Base-by-base conservation (phyloP, 306 rosid species). In the Luffa acutangula region DNA sequence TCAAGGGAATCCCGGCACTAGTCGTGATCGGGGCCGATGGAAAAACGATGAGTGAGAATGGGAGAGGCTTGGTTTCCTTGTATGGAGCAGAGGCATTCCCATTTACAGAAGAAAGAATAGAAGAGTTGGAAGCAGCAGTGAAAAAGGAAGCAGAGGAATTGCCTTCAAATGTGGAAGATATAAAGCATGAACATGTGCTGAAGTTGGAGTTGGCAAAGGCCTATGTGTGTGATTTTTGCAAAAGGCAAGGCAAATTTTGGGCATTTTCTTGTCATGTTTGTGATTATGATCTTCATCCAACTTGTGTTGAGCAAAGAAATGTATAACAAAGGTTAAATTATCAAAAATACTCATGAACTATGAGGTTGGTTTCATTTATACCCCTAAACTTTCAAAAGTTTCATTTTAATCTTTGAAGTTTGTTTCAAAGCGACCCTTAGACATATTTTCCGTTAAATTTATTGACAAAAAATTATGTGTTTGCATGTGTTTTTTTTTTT, bases 261-360 rank as follows among this genome's bases (percentile, higher is more conserved):
- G 84, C 97, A n/a, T 93, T 87, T 82, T 91, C 94, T 63, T 93
- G 97, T 80, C 88, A 83, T 81, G 86, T 91, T 7, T 95, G 99
- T 88, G 93, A 93, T 78, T 93, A 89, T 89, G 99, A 95, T 41
- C 93, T 95, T 46, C 97, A 93, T 42, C 97, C 99, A 80, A 89
- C 80, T 79, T 95, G 97, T 80, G 77, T 89, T 46, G 91, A 89
- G 77, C 74, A 18, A 2, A 76, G 4, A 0, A 53, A 9, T 39
- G 31, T 76, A 56, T 52, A 56, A 76, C 58, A 21, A 72, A 25
- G 31, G 31, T 25, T 25, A 25, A 25, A 25, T 25, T 25, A 25
- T 25, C 31, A 25, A 25, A 25, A 25, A 25, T 25, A 25, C 31
- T 1, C 0, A 0, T 25, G 31, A 25, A 25, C 31, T 25, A 0